Evolutionary conservation across 352 stramenopile genomes (phyloP).

Genomic region (Phytophthora hibernalis): DNA sequence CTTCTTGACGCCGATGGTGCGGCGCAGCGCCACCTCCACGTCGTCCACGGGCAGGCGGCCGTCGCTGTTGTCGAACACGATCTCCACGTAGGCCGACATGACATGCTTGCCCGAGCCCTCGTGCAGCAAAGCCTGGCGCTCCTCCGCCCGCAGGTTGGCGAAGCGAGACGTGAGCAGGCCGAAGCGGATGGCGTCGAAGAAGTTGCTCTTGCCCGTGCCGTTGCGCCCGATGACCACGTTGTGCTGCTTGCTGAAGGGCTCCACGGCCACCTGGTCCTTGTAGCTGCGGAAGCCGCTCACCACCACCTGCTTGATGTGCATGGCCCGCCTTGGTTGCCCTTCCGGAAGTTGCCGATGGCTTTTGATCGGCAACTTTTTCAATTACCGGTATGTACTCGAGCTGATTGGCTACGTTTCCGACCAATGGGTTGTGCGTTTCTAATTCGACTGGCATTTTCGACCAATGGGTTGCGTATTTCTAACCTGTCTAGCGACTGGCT

Average conservation of each 20-base stretch:
- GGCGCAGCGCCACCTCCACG: slow-evolving; percentile 95
- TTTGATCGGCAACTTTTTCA: too few relatives aligned
- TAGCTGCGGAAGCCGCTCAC: slow-evolving; percentile 96
- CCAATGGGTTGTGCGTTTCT: background rate
- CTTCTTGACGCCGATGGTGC: slow-evolving; percentile 99
- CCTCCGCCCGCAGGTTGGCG: slow-evolving; percentile 91
- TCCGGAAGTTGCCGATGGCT: background rate
- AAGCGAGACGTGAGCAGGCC: slow-evolving; percentile 95
- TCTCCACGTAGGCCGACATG: slow-evolving; percentile 98
- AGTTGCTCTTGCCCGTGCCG: slow-evolving; percentile 97
- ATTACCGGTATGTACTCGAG: background rate
- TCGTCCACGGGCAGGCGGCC: slow-evolving; percentile 93
- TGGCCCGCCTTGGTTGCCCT: slow-evolving; percentile 33
- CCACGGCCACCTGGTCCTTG: slow-evolving; percentile 90
- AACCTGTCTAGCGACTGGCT: slow-evolving; percentile 32
- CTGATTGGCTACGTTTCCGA: background rate
- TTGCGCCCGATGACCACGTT: slow-evolving; percentile 99
- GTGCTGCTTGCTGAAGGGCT: slow-evolving; percentile 93
- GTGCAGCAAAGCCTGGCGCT: slow-evolving; percentile 95
- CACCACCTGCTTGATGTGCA: slow-evolving; percentile 98
- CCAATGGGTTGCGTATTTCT: background rate
- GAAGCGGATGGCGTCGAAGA: slow-evolving; percentile 99
- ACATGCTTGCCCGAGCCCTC: slow-evolving; percentile 95
- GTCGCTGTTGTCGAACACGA: slow-evolving; percentile 99
- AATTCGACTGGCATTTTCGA: slow-evolving; percentile 35